Evolutionary conservation across 495 filamentous ascomycete genomes (phyloP).

Genomic region (Xylaria flabelliformis): DNA sequence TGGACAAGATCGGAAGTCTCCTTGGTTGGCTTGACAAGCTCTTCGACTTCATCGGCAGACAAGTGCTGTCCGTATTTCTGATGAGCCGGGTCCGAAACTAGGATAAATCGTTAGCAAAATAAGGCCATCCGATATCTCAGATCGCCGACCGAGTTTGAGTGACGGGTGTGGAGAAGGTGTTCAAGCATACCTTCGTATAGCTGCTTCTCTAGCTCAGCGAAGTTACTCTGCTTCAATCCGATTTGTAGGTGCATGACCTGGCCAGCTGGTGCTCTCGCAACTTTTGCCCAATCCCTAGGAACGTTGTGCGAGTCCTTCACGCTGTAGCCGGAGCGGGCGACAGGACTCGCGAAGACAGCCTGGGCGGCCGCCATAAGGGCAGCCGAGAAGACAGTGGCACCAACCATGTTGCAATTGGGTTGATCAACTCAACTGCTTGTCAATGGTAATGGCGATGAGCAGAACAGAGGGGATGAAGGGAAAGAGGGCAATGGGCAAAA

Average conservation of each 20-base stretch:
- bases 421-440: constrained; percentile 3
- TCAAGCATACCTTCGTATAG: constrained; percentile 50
- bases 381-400: constrained; percentile 36
- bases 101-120: constrained; percentile 43
- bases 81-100: constrained; percentile 62
- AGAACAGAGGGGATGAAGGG: neutral
- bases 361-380: constrained; percentile 37
- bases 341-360: constrained; percentile 38
- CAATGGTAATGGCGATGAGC: constrained; percentile 1
- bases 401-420: constrained; percentile 37
- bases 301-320: constrained; percentile 61
- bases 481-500: neutral
- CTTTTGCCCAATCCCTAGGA: constrained; percentile 54
- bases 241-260: constrained; percentile 45
- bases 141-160: constrained; percentile 43
- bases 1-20: constrained; percentile 48
- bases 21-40: constrained; percentile 57
- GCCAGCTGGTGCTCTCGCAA: constrained; percentile 54
- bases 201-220: constrained; percentile 61
- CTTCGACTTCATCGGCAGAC: constrained; percentile 58
- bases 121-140: constrained; percentile 18
- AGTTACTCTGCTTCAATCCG: constrained; percentile 45
- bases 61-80: constrained; percentile 64
- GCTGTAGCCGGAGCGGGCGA: constrained; percentile 51
- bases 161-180: neutral